Percentiles rank a stretch among this genome's conserved stretches.
Evolutionary conservation across 2,329 filamentous ascomycete genomes (phyloP).

Genomic region (Pseudogymnoascus sp.): DNA sequence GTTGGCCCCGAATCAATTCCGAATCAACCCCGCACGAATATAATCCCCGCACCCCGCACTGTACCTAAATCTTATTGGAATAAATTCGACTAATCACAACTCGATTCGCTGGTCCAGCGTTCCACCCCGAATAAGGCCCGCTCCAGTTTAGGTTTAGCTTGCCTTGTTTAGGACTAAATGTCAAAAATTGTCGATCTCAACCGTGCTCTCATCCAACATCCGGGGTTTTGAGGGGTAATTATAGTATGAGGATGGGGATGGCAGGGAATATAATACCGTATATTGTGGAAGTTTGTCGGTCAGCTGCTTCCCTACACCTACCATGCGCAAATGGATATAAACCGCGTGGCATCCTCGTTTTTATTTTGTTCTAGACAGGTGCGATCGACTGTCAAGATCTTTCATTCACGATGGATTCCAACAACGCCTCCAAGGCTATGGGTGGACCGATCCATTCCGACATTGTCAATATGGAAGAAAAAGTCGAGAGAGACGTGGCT

Average conservation of each 20-base stretch:
- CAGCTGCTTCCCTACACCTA: not conserved
- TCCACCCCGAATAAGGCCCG: not conserved
- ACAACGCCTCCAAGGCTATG: not conserved
- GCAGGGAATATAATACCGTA: not conserved
- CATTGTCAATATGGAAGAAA: not conserved
- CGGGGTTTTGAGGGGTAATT: constrained; percentile 4
- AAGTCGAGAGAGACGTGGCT: not conserved
- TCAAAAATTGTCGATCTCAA: not conserved
- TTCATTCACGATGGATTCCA: not conserved
- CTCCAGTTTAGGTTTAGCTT: not conserved
- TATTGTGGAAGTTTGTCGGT: not conserved
- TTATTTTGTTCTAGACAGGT: not conserved
- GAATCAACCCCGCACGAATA: not conserved
- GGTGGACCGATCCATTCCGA: not conserved
- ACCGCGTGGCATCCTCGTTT: not conserved
- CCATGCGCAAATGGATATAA: not conserved
- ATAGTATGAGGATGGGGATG: not conserved
- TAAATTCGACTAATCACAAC: not conserved
- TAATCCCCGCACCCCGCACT: not conserved
- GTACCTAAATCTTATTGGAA: not conserved
- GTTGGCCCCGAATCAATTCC: not conserved
- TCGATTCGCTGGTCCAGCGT: not conserved
- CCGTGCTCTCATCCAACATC: not conserved
- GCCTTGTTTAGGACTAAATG: not conserved
- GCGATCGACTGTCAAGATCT: not conserved